Evolutionary conservation across 129 eudicot species (phyloP), one percentile per base, ranked within the genome.

Genomic region (Dittrichia graveolens): DNA sequence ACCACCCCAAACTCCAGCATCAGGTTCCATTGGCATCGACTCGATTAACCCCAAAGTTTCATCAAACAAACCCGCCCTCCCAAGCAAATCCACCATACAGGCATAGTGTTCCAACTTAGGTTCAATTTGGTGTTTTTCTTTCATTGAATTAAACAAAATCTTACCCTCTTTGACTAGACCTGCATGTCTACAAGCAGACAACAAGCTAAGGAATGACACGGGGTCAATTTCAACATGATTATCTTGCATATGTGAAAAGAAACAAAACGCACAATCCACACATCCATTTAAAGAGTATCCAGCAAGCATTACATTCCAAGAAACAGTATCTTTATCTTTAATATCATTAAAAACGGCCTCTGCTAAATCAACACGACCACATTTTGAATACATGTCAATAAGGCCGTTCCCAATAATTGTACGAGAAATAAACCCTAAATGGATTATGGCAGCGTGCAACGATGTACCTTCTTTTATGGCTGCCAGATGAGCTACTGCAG

Each of bases 1-100:
- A 15, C 85, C 83, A 8, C 95, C 95, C 95, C 95, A 89, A 60
- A 85, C 87, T 69, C 82, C 86, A 44, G 82, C 89, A 83, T 89
- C 91, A 10, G 95, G 81, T 65, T 78, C 76, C 84, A 83, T 73
- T 6, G 91, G 91, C 95, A 89, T 83, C 7, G 58, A 63, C 64
- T 81, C 49, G 4, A 89, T 81, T 50, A 89, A 69, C 58, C 31
- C 58, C 80, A 85, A 18, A 8, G 83, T 77, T 64, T 89, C 95
- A 71, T 81, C 79, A 73, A 85, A 89, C 74, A 81, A 72, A 60
- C 91, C 89, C 12, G 83, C 84, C 41, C 88, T 75, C 3, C 89
- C 89, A 54, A 89, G 80, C 75, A 89, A 71, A 82, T 89, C 91
- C 58, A 89, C 91, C 87, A 83, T 81, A 61, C 95, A 89, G 45